Percentiles rank a stretch among this genome's conserved stretches.
Evolutionary conservation across 768 basidiomycete species (phyloP).

Genomic region (Asterophora parasitica): DNA sequence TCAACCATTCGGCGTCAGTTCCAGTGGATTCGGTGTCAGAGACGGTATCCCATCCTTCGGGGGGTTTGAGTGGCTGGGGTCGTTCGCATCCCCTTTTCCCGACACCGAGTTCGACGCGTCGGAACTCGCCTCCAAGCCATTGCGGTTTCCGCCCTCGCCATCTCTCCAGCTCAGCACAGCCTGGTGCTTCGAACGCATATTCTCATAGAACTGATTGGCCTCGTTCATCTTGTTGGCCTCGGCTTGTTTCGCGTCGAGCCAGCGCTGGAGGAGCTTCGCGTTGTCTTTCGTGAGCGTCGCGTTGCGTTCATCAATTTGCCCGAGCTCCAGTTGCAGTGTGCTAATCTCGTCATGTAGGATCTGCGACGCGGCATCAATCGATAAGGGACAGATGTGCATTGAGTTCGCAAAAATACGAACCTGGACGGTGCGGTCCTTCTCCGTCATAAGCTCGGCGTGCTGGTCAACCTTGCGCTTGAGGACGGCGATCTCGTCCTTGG

Average conservation of each 20-base stretch:
- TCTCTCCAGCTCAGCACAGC: slow-evolving; percentile 57
- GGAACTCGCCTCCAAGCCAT: slow-evolving; percentile 27
- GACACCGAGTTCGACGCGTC: slow-evolving; percentile 37
- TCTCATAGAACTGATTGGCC: slow-evolving; percentile 85
- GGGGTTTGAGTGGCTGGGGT: slow-evolving; percentile 38
- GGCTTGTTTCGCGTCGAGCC: slow-evolving; percentile 91
- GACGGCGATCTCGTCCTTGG: slow-evolving; percentile 67
- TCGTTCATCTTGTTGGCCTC: slow-evolving; percentile 96
- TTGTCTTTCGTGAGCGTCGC: slow-evolving; percentile 87
- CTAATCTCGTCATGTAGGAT: slow-evolving; percentile 93
- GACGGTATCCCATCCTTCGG: slow-evolving; percentile 73
- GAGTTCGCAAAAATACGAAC: slow-evolving; percentile 46
- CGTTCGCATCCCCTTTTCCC: slow-evolving; percentile 68
- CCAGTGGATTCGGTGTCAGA: slow-evolving; percentile 63
- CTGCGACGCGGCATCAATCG: slow-evolving; percentile 33
- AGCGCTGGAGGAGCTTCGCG: slow-evolving; percentile 89
- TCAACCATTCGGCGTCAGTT: slow-evolving; percentile 92
- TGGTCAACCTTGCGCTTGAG: slow-evolving; percentile 76
- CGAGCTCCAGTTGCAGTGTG: slow-evolving; percentile 86
- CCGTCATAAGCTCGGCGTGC: slow-evolving; percentile 79
- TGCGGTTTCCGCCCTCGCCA: slow-evolving; percentile 16
- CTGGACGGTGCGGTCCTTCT: slow-evolving; percentile 87
- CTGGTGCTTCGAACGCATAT: slow-evolving; percentile 73
- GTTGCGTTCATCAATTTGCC: slow-evolving; percentile 85
- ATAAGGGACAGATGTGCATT: slow-evolving; percentile 5